Base-by-base conservation (phyloP, 192 early-diverging fungal genomes). In the Coemansia sp. region DNA sequence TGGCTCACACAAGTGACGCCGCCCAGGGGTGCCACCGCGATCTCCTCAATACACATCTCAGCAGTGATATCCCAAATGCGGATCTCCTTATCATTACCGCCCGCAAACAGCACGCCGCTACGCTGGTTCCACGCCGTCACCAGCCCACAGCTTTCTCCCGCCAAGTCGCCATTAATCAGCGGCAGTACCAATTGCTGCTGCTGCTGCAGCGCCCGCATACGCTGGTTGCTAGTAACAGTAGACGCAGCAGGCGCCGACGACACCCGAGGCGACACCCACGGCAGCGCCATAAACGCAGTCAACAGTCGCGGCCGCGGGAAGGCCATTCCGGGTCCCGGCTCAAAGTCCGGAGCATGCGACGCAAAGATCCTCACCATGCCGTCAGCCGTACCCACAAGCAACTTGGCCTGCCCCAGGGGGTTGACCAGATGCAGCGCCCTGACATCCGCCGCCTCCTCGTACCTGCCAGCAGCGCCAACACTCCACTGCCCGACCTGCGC, bases 351-450 rank as follows among this genome's bases (percentile, higher is more conserved):
- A 65, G 78, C 72, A 56, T 80, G 75, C 70, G 78, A 75, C 32
- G 78, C 71, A 53, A 85, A 82, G 41, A 85, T 70, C 19, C 80
- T 62, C 64, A 82, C 73, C 46, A 67, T 69, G 34, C 84, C 84
- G 46, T 82, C 84, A n/a, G 66, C 70, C 5, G 71, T 75, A 38
- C 73, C 71, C 17, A 82, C 84, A 62, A 96, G 72, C 65, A 99
- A 82, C 82, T 94, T 77, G 27, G 92, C 88, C 36, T 90, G 77
- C 67, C 95, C 94, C 50, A 94, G 89, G 71, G 97, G 95, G 76
- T 99, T 99, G 27, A 99, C 88, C 65, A 95, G 89, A 46, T 91
- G 89, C 71, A 99, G 67, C 56, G 86, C 86, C 2, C 91, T 88
- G 39, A 96, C 89, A 8, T 87, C 73, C 11, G 39, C 44, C 4